Evolutionary conservation across 1,284 basidiomycete species (phyloP), one percentile per base, ranked within the genome.

Genomic region (Marasmius tenuissimus): DNA sequence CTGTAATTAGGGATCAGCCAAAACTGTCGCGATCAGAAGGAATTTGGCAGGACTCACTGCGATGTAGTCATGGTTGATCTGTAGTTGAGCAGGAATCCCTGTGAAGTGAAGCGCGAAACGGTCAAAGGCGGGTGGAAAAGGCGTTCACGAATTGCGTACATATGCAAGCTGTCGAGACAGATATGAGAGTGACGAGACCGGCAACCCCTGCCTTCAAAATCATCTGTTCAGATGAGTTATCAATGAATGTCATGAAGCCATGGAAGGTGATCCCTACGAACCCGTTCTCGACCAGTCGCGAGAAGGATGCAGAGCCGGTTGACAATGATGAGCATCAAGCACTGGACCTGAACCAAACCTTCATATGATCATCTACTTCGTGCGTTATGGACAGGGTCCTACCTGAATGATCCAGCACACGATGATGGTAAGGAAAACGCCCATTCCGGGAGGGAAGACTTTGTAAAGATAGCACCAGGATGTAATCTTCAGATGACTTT

Each of bases 81-180:
- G 60, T 47, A 61, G 60, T 42, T 61, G 52, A 9, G 60, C 60
- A 20, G 60, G 60, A 12, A 61, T 50, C 60, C 60, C 45, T 50
- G 37, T 22, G 22, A 33, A 40, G 42, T 45, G 42, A 45, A 18
- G 14, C 42, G 5, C 14, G 5, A 45, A 45, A 45, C 18, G 42
- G 5, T 14, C 42, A 45, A 18, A 45, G 42, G 42, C 42, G 42
- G 5, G 27, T 27, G 27, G 27, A 27, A 27, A 27, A 4, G 27
- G 27, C 27, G 27, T 27, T 27, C 18, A 18, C 42, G 5, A 14
- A 14, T 18, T 18, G 18, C 42, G 42, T 45, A 45, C n/a, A 57
- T 8, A 57, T 57, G 27, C 38, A 57, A 4, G 56, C 56, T 10
- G 42, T 47, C 34, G 37, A 40, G 42, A 57, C 4, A n/a, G 56